Percentiles rank a stretch among this genome's conserved stretches.
Conservation (phyloP, 495 filamentous ascomycete genomes). For the Tirmania nivea region DNA sequence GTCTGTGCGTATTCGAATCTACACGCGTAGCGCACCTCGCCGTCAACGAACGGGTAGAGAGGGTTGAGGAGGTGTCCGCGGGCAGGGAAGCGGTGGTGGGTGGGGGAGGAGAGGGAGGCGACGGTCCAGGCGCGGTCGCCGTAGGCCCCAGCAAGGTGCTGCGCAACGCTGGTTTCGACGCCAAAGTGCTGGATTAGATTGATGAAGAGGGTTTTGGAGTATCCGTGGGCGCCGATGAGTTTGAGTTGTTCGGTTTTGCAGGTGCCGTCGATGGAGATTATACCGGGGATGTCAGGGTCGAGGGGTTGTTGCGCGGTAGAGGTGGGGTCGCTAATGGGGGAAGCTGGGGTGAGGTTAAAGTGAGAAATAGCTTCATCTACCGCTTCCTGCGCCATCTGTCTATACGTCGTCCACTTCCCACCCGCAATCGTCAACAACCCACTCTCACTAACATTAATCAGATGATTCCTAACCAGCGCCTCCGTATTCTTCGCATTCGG, state of each 20-base stretch:
- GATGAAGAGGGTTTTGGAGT: constrained; percentile 89
- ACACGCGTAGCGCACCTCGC: constrained; percentile 79
- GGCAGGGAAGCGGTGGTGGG: constrained; percentile 58
- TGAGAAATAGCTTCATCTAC: constrained; percentile 70
- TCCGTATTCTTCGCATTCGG: constrained; percentile 85
- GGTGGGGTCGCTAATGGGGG: neutral
- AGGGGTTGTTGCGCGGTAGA: constrained; percentile 11
- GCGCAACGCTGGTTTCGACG: constrained; percentile 82
- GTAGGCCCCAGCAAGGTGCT: constrained; percentile 73
- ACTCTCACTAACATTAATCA: constrained; percentile 66
- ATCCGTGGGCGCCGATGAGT: constrained; percentile 83
- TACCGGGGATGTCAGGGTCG: constrained; percentile 41
- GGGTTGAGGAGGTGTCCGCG: constrained; percentile 60
- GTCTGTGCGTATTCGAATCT: constrained; percentile 88
- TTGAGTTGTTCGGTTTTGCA: constrained; percentile 87
- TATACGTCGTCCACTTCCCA: constrained; percentile 97
- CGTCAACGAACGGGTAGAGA: constrained; percentile 91
- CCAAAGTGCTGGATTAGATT: constrained; percentile 95
- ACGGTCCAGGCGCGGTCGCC: constrained; percentile 95
- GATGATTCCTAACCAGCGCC: constrained; percentile 85
- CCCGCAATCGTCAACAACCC: constrained; percentile 89
- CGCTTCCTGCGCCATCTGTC: constrained; percentile 94
- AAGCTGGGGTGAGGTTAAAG: constrained; percentile 43
- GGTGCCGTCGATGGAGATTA: neutral
- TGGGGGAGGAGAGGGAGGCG: constrained; percentile 60